Evolutionary conservation across 345 rosid species (phyloP).

Genomic region (Eutrema japonicum): DNA sequence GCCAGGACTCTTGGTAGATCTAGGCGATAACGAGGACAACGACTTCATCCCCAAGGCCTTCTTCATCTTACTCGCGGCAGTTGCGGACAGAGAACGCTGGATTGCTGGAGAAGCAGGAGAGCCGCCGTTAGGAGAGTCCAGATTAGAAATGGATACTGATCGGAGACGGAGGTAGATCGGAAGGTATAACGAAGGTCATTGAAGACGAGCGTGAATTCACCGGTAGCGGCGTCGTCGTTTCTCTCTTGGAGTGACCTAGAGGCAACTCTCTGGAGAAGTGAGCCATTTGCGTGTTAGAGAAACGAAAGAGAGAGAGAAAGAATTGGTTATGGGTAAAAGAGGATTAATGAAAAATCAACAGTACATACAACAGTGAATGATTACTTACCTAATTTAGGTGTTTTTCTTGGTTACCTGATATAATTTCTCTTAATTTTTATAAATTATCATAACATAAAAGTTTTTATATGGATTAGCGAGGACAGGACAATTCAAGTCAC

Average conservation of each 20-base stretch:
- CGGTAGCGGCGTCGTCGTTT: conserved; percentile 53
- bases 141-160: conserved; percentile 39
- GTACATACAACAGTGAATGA: too few relatives aligned
- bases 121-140: conserved; percentile 51
- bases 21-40: conserved; percentile 55
- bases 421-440: too few relatives aligned
- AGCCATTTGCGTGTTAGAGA: conserved; percentile 62
- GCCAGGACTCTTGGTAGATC: conserved; percentile 68
- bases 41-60: conserved; percentile 88
- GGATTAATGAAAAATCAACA: too few relatives aligned
- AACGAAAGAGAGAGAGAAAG: not conserved
- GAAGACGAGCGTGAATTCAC: conserved; percentile 25
- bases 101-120: conserved; percentile 59
- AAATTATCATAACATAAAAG: too few relatives aligned
- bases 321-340: too few relatives aligned
- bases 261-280: conserved; percentile 94
- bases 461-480: too few relatives aligned
- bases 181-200: conserved; percentile 52
- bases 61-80: conserved; percentile 96
- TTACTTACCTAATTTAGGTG: too few relatives aligned
- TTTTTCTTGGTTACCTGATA: too few relatives aligned
- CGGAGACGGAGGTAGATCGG: conserved; percentile 74
- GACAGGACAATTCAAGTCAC: too few relatives aligned
- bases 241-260: conserved; percentile 83
- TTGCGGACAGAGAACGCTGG: conserved; percentile 85